Conservation (phyloP, 208 protist species). For the Acanthamoeba sp. region DNA sequence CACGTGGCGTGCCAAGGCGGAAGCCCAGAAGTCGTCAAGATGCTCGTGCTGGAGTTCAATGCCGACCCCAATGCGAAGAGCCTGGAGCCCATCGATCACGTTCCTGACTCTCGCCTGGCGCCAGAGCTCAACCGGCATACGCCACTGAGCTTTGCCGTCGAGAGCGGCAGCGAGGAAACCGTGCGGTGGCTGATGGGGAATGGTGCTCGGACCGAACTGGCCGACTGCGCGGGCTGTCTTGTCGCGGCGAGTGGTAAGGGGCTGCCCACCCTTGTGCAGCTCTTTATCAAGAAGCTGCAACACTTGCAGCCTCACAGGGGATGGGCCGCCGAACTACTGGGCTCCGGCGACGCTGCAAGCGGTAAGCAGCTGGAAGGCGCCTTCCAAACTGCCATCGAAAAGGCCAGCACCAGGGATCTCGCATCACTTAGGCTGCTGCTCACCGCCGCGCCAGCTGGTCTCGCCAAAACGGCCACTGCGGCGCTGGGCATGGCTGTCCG, state of each 20-base stretch:
- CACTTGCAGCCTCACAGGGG: background rate
- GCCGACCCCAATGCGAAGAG: background rate
- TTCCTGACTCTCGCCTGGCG: background rate
- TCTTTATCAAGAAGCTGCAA: slow-evolving; percentile 14
- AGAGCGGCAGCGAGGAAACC: background rate
- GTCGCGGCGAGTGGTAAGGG: background rate
- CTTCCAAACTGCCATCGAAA: background rate
- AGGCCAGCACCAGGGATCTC: background rate
- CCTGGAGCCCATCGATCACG: background rate
- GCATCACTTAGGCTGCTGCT: background rate
- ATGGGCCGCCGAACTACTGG: background rate
- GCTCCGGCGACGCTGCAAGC: background rate
- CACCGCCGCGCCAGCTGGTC: background rate
- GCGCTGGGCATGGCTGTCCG: background rate
- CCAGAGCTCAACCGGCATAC: background rate
- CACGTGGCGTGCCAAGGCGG: background rate
- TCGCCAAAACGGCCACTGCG: background rate
- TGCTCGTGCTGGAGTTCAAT: background rate
- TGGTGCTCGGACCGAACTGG: background rate
- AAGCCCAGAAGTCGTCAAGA: background rate
- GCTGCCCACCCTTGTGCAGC: background rate
- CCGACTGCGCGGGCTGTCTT: background rate
- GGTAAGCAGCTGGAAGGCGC: background rate
- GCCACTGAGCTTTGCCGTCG: slow-evolving; percentile 15
- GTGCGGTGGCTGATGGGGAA: background rate